phyloP scores from a whole-genome alignment of 2,329 filamentous ascomycete genomes.

The Claviceps spartinae region DNA sequence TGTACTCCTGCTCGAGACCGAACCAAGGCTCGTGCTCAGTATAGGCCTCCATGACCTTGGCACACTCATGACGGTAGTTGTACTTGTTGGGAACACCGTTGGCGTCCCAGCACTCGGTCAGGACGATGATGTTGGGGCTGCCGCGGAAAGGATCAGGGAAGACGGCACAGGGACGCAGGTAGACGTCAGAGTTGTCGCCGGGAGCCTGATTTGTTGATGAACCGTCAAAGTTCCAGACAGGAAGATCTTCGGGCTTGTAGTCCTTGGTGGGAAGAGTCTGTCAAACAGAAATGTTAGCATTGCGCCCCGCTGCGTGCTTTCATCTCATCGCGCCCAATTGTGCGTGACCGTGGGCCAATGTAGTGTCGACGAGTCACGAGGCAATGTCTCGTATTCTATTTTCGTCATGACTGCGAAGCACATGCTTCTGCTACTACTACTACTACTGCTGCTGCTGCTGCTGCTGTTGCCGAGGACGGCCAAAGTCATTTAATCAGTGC shows the following conservation, averaged over 20 bases:
- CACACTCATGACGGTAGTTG: constrained; percentile 91
- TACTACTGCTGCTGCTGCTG: neutral
- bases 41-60: constrained; percentile 80
- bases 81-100: constrained; percentile 95
- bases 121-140: constrained; percentile 83
- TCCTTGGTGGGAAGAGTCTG: constrained; percentile 38
- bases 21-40: constrained; percentile 85
- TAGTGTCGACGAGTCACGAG: neutral
- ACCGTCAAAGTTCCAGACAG: constrained; percentile 49
- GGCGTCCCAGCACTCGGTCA: constrained; percentile 86
- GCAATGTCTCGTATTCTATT: neutral
- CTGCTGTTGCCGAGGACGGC: neutral
- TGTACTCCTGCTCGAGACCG: constrained; percentile 97
- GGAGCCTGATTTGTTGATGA: constrained; percentile 87
- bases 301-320: neutral
- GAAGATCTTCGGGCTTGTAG: constrained; percentile 38
- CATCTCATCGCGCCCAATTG: neutral
- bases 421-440: neutral
- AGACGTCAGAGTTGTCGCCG: constrained; percentile 93
- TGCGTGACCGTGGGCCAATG: neutral
- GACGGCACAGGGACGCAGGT: constrained; percentile 79
- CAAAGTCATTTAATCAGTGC: neutral
- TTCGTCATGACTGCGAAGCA: neutral
- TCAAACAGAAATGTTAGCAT: neutral
- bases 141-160: constrained; percentile 87